These are phyloP conservation scores for Vitis labrusca DNA, from an alignment of 164 flowering plant species.

Conservation along the genomic window DNA sequence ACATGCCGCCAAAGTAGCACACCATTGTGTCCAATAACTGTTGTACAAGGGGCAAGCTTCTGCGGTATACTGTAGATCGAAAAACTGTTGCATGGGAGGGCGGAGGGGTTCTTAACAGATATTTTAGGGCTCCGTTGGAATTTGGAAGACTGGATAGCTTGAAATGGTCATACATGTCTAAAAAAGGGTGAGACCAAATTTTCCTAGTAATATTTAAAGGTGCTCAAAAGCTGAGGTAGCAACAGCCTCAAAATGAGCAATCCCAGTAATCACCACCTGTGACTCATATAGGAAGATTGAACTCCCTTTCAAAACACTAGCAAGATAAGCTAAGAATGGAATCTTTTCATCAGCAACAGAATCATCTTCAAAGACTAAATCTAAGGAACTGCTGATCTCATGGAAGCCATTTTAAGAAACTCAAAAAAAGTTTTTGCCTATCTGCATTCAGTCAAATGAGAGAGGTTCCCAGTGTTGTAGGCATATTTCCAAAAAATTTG, in stretches of 20 bases:
- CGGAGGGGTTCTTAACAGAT: constrained; percentile 64
- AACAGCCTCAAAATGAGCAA: constrained; percentile 88
- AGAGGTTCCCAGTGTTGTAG: constrained; percentile 60
- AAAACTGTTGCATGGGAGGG: constrained; percentile 87
- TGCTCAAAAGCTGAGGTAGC: constrained; percentile 91
- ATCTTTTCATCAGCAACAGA: constrained; percentile 96
- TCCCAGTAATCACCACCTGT: constrained; percentile 89
- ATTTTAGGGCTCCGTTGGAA: constrained; percentile 90
- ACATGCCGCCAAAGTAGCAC: no score
- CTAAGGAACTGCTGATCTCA: constrained; percentile 87
- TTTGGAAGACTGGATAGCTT: constrained; percentile 90
- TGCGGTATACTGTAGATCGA: no score
- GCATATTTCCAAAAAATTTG: constrained; percentile 59
- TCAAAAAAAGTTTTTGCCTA: constrained; percentile 85
- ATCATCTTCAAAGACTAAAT: constrained; percentile 88
- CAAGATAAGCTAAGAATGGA: constrained; percentile 91
- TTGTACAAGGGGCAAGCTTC: no score
- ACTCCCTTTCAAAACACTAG: constrained; percentile 35
- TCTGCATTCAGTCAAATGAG: constrained; percentile 73
- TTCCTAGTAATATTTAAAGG: constrained; percentile 73
- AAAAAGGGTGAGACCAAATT: constrained; percentile 75
- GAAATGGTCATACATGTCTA: constrained; percentile 95
- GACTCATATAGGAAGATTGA: constrained; percentile 81
- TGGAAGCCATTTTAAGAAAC: constrained; percentile 85
- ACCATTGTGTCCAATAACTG: no score